A percentile compares a stretch with the other conserved stretches of the same genome.
These are phyloP conservation scores for Aspergillus sp. DNA, from an alignment of 2,329 filamentous ascomycete species.

Conservation along the genomic window DNA sequence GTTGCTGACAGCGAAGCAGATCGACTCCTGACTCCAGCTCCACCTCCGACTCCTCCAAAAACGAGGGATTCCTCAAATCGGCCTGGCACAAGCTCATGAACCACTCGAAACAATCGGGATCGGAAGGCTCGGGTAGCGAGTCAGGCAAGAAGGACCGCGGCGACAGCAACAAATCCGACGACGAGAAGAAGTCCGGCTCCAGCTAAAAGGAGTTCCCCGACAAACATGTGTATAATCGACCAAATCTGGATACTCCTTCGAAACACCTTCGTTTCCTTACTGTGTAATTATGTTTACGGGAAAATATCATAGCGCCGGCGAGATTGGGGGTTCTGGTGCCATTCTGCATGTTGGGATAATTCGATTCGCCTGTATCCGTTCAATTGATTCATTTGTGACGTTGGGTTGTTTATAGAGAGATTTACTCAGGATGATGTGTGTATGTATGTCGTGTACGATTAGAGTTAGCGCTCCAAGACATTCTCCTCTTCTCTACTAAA, in stretches of 20 bases:
- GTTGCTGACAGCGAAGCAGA: conserved; percentile 17
- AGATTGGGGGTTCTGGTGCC: conserved; percentile 28
- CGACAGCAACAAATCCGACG: conserved; percentile 24
- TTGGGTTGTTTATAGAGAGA: conserved; percentile 4
- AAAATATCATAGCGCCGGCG: conserved; percentile 43
- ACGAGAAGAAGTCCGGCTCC: conserved; percentile 39
- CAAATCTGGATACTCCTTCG: conserved; percentile 22
- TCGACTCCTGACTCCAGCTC: conserved; percentile 24
- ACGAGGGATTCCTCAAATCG: conserved; percentile 88
- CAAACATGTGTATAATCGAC: conserved; percentile 18
- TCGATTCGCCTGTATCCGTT: conserved; percentile 16
- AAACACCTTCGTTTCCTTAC: conserved; percentile 24
- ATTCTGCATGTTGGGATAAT: conserved; percentile 20
- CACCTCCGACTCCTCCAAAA: conserved; percentile 61
- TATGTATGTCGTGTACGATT: conserved; percentile 17
- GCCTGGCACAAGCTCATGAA: conserved; percentile 93
- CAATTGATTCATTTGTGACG: neutral
- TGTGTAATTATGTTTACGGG: conserved; percentile 34
- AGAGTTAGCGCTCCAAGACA: conserved; percentile 9
- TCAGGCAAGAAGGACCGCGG: conserved; percentile 32
- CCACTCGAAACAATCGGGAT: conserved; percentile 48
- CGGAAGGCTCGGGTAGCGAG: conserved; percentile 31
- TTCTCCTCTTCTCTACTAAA: conserved; percentile 14
- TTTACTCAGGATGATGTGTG: conserved; percentile 7
- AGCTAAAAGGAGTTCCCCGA: conserved; percentile 27